Evolutionary conservation across 169 alveolate genomes (phyloP).

Genomic region (Eimeria sp.): DNA sequence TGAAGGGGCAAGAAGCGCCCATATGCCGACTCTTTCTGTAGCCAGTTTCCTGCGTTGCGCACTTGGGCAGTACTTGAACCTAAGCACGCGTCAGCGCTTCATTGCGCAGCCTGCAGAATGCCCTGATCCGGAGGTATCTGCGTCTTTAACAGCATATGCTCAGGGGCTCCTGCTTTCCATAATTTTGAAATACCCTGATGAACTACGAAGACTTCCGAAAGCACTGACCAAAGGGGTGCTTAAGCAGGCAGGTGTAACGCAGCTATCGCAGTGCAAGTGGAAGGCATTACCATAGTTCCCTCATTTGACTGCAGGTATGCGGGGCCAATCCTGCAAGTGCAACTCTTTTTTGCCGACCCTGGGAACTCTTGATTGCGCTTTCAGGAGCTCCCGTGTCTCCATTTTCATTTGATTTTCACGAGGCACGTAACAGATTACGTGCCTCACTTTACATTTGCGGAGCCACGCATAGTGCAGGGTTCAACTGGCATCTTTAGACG

Average conservation of each 20-base stretch:
- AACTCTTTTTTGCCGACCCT: no score
- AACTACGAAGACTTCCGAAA: neutral
- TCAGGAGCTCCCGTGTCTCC: no score
- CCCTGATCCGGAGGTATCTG: neutral
- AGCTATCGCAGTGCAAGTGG: neutral
- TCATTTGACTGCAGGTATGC: no score
- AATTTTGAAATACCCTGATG: conserved; percentile 20
- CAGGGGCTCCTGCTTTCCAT: conserved; percentile 28
- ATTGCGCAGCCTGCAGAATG: neutral
- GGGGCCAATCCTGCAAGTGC: no score
- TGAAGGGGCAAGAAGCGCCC: neutral
- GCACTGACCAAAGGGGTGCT: neutral
- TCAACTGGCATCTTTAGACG: no score
- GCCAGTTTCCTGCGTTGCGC: conserved; percentile 12
- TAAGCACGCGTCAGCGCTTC: neutral
- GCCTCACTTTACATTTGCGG: no score
- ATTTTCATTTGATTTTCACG: no score
- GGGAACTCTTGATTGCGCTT: no score
- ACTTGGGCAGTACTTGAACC: conserved; percentile 1
- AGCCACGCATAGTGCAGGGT: no score
- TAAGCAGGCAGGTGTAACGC: neutral
- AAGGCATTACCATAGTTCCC: neutral
- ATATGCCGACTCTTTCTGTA: neutral
- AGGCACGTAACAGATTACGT: no score
- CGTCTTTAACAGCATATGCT: neutral